phyloP scores from a whole-genome alignment of 192 early-diverging fungal species.

The Coemansia sp. region DNA sequence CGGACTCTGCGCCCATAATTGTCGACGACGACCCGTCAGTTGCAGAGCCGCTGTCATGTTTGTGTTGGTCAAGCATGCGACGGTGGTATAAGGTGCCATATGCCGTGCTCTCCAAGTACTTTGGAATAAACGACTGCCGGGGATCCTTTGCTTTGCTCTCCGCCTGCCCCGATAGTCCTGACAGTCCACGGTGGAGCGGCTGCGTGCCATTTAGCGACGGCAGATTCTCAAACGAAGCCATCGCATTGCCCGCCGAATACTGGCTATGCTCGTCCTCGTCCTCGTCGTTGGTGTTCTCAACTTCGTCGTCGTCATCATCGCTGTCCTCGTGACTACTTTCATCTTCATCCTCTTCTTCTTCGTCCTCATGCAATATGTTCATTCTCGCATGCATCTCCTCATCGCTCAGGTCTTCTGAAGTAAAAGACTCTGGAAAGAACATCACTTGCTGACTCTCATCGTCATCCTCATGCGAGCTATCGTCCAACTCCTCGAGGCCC shows the following conservation, averaged over 20 bases:
- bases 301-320: conserved; percentile 21
- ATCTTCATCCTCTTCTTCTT: neutral
- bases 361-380: conserved; percentile 3
- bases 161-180: too few species aligned
- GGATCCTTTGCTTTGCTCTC: conserved; percentile 12
- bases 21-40: neutral
- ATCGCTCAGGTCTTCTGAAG: neutral
- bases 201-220: conserved; percentile 14
- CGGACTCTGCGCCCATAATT: conserved; percentile 1
- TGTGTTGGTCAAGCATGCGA: neutral
- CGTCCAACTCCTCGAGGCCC: neutral
- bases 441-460: neutral
- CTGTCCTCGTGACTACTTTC: conserved; percentile 14
- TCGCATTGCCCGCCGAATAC: neutral
- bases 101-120: conserved; percentile 43
- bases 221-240: conserved; percentile 27
- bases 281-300: conserved; percentile 15
- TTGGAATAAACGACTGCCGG: conserved; percentile 27
- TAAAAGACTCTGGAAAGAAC: neutral
- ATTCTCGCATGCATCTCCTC: conserved; percentile 2
- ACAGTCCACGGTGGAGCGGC: neutral
- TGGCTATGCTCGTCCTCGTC: conserved; percentile 4
- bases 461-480: neutral
- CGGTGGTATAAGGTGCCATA: conserved; percentile 27
- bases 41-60: neutral